A percentile compares a stretch with the other conserved stretches of the same genome.
phyloP scores from a whole-genome alignment of 345 rosid genomes.

The Aquilaria sinensis region DNA sequence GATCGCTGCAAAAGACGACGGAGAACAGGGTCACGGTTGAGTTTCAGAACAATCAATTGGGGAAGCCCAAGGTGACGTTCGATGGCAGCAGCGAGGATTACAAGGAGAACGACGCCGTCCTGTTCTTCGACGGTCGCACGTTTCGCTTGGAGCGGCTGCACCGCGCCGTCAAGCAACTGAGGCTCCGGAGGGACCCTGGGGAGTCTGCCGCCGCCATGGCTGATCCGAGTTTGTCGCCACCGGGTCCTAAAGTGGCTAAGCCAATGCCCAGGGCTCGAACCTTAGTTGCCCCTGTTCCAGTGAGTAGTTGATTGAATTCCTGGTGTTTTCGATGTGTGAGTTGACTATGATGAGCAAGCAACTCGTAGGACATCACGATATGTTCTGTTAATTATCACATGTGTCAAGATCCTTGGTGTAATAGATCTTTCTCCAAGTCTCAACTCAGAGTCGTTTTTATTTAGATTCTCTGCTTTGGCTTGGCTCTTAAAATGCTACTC shows the following conservation, averaged over 20 bases:
- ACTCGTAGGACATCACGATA: neutral
- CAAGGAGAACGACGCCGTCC: slow-evolving; percentile 67
- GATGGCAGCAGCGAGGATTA: slow-evolving; percentile 87
- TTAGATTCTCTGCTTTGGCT: neutral
- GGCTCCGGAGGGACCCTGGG: slow-evolving; percentile 55
- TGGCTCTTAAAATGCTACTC: too few relatives aligned
- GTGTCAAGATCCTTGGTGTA: neutral
- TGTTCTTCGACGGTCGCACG: slow-evolving; percentile 70
- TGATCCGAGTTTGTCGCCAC: slow-evolving; percentile 53
- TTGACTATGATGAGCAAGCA: neutral
- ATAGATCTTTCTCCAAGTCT: neutral
- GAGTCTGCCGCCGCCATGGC: slow-evolving; percentile 50
- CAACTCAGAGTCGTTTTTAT: neutral
- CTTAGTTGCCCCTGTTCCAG: slow-evolving; percentile 43
- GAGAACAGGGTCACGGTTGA: slow-evolving; percentile 75
- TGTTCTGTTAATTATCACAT: neutral
- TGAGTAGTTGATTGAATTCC: slow-evolving; percentile 20
- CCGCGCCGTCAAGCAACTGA: slow-evolving; percentile 79
- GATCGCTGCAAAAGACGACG: slow-evolving; percentile 61
- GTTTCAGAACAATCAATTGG: slow-evolving; percentile 75
- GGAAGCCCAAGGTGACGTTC: slow-evolving; percentile 75
- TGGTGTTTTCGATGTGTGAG: neutral
- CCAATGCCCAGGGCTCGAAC: slow-evolving; percentile 32
- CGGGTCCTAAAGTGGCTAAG: slow-evolving; percentile 34
- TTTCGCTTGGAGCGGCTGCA: slow-evolving; percentile 75